Evolutionary conservation across 306 rosid species (phyloP).

Genomic region (Quillaja saponaria): DNA sequence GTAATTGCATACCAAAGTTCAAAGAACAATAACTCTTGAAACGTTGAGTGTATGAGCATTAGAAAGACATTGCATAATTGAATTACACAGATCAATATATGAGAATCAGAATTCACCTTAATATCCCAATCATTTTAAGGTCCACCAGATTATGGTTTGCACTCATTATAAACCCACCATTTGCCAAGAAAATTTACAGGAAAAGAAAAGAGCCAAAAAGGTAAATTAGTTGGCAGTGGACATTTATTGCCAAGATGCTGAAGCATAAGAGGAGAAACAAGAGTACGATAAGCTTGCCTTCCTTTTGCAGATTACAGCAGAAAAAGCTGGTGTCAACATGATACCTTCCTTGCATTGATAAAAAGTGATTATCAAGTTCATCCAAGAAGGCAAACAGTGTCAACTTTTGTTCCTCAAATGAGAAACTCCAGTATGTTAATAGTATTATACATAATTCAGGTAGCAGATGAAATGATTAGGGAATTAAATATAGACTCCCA

Average conservation of each 20-base stretch:
- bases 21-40: constrained; percentile 9
- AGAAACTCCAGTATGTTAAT: background rate
- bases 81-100: too few species aligned
- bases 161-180: constrained; percentile 99
- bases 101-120: constrained; percentile 64
- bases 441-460: background rate
- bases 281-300: constrained; percentile 52
- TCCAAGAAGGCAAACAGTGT: background rate
- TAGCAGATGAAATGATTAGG: background rate
- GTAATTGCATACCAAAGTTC: constrained; percentile 1
- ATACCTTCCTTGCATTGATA: constrained; percentile 73
- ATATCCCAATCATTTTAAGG: constrained; percentile 99
- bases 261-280: constrained; percentile 20
- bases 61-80: constrained; percentile 9
- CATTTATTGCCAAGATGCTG: constrained; percentile 25
- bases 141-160: constrained; percentile 98
- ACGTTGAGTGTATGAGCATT: constrained; percentile 13
- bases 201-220: constrained; percentile 15
- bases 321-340: constrained; percentile 94
- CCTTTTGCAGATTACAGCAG: constrained; percentile 91
- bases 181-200: constrained; percentile 51
- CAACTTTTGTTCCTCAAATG: background rate
- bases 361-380: constrained; percentile 19
- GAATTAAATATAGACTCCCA: too few species aligned
- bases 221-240: background rate